A percentile compares a stretch with the other conserved stretches of the same genome.
Conservation (phyloP, 78 protist genomes). For the Guillardia theta region DNA sequence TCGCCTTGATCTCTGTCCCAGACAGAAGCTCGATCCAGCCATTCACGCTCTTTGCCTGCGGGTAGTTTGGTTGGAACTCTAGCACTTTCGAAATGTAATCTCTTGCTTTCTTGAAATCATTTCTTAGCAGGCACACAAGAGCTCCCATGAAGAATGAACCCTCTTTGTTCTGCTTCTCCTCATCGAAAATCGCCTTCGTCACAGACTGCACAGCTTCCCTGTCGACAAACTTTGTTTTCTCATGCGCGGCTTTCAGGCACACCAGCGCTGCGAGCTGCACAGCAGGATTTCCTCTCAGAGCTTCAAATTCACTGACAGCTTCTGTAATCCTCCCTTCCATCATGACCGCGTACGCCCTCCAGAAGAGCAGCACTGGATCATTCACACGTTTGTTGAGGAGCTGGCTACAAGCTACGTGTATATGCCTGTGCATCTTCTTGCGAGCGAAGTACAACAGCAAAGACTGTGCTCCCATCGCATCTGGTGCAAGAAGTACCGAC, state of each 20-base stretch:
- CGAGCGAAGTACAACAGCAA: background rate
- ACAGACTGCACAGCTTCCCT: background rate
- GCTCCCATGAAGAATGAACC: background rate
- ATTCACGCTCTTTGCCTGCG: background rate
- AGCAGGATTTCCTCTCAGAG: background rate
- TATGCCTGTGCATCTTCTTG: background rate
- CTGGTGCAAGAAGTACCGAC: background rate
- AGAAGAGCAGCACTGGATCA: background rate
- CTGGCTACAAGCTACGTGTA: background rate
- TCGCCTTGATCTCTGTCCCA: background rate
- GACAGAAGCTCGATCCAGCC: slow-evolving; percentile 11
- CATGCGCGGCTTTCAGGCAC: background rate
- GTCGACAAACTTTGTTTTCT: background rate
- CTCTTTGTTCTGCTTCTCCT: background rate
- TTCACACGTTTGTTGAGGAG: background rate
- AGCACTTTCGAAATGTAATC: background rate
- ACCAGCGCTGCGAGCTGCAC: background rate
- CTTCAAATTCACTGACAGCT: background rate
- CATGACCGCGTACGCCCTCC: background rate
- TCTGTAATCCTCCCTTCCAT: background rate
- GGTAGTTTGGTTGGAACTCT: background rate
- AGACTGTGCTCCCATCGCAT: background rate
- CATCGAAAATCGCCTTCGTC: background rate
- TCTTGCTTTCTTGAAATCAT: background rate
- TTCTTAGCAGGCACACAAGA: background rate